Percentiles rank a stretch among this genome's conserved stretches.
These are phyloP conservation scores for Citrullus colocynthis DNA, from an alignment of 306 rosid species.

Conservation along the genomic window DNA sequence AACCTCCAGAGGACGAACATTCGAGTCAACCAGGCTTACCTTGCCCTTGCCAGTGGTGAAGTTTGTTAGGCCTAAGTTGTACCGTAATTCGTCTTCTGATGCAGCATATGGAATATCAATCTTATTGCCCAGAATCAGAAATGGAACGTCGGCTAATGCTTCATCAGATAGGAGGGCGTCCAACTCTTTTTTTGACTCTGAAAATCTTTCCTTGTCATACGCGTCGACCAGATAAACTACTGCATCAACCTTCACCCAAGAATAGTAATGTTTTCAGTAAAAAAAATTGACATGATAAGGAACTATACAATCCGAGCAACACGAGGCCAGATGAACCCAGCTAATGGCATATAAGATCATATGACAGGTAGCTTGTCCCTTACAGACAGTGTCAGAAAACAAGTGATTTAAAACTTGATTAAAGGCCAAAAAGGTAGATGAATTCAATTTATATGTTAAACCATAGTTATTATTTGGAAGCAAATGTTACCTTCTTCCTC, in stretches of 20 bases:
- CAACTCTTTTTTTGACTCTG: constrained; percentile 65
- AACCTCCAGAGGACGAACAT: constrained; percentile 71
- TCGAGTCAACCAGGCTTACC: constrained; percentile 52
- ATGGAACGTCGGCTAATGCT: constrained; percentile 55
- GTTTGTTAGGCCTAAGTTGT: constrained; percentile 56
- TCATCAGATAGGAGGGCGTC: constrained; percentile 82
- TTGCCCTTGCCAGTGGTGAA: constrained; percentile 92
- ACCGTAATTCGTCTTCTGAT: constrained; percentile 74
- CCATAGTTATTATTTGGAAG: not conserved
- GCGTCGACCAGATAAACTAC: constrained; percentile 77
- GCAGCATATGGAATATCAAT: constrained; percentile 78
- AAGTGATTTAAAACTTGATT: not conserved
- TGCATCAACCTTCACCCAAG: constrained; percentile 59
- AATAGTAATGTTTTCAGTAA: not conserved
- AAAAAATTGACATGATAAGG: not conserved
- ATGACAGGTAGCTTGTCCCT: not conserved
- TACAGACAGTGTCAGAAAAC: too few species aligned
- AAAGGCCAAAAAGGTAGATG: not conserved
- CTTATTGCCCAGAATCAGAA: constrained; percentile 78
- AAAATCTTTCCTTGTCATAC: constrained; percentile 71
- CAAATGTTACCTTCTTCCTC: not conserved
- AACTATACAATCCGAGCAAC: not conserved
- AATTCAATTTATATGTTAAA: not conserved
- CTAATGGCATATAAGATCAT: not conserved
- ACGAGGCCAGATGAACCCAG: not conserved